Base-by-base conservation (phyloP, 2,329 filamentous ascomycete genomes). In the Calonectria naviculata region DNA sequence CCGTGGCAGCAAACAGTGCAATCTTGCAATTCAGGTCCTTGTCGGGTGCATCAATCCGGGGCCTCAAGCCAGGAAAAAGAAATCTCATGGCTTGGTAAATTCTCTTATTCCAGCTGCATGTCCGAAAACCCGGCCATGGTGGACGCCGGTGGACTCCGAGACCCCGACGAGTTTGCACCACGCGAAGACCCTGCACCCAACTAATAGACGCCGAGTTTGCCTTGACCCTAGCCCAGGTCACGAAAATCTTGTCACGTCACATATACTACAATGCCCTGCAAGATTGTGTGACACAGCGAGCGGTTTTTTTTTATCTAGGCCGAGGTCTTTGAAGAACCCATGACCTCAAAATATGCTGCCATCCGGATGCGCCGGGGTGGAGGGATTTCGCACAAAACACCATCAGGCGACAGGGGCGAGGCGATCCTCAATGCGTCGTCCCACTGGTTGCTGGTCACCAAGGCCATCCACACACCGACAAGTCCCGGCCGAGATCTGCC, bases 401-500 rank as follows among this genome's bases (percentile, higher is more conserved):
- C 42, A 71, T 69, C 67, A 73, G 68, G 67, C 67, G 76, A 78
- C 65, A 69, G 62, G 69, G 61, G 49, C 42, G 65, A 72, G 61
- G 13, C 46, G 60, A 61, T 64, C 72, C 67, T 41, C 41, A 64
- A 61, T 65, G 62, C 65, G 73, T 77, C 75, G 72, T 72, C 67
- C 61, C 67, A 77, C 71, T 47, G 29, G 54, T 12, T 54, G 38
- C 38, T 29, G 58, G 44, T 69, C 64, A n/a, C 41, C 63, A 68
- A 65, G 60, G 69, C 54, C 46, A 46, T 41, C 54, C 63, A 69
- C 63, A 66, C 70, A 64, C 64, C 72, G 67, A 70, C 71, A 72
- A 75, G 68, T 75, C 67, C 71, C 74, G 74, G 76, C 76, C 74
- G 73, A 74, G 70, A 77, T 76, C 60, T 75, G 72, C 76, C 76